Evolutionary conservation across 2,329 filamentous ascomycete genomes (phyloP).

Genomic region (Botrytis hyacinthi): DNA sequence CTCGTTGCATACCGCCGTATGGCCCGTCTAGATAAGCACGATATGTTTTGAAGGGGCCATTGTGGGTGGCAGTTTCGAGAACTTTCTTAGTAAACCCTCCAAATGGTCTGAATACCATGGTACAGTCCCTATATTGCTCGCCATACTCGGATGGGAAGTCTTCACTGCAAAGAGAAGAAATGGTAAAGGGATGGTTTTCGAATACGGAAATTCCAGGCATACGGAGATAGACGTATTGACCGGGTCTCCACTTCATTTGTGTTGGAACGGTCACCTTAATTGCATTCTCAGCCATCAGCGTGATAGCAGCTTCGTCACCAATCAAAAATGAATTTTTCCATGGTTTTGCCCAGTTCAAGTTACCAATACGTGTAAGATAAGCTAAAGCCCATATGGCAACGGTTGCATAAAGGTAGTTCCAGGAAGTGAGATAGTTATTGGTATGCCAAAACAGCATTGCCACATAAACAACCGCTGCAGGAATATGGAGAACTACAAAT

Average conservation of each 20-base stretch:
- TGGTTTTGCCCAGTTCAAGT: slow-evolving; percentile 85
- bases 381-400: slow-evolving; percentile 75
- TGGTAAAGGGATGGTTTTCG: slow-evolving; percentile 94
- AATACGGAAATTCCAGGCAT: slow-evolving; percentile 90
- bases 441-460: slow-evolving; percentile 94
- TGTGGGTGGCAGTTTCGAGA: slow-evolving; percentile 76
- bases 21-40: slow-evolving; percentile 90
- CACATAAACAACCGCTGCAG: slow-evolving; percentile 76
- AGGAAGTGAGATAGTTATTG: slow-evolving; percentile 86
- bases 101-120: slow-evolving; percentile 88
- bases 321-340: slow-evolving; percentile 78
- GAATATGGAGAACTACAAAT: slow-evolving; percentile 79
- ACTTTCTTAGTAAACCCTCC: slow-evolving; percentile 86
- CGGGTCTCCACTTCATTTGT: slow-evolving; percentile 87
- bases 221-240: slow-evolving; percentile 90
- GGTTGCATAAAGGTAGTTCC: slow-evolving; percentile 83
- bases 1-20: slow-evolving; percentile 89
- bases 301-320: slow-evolving; percentile 87
- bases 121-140: slow-evolving; percentile 82
- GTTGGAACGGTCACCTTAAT: slow-evolving; percentile 94
- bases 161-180: slow-evolving; percentile 86
- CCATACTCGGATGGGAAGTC: slow-evolving; percentile 93
- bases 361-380: slow-evolving; percentile 72
- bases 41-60: slow-evolving; percentile 89
- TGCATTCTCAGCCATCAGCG: slow-evolving; percentile 87